Evolutionary conservation across 495 filamentous ascomycete genomes (phyloP).

Genomic region (Podospora pseudoanserina): DNA sequence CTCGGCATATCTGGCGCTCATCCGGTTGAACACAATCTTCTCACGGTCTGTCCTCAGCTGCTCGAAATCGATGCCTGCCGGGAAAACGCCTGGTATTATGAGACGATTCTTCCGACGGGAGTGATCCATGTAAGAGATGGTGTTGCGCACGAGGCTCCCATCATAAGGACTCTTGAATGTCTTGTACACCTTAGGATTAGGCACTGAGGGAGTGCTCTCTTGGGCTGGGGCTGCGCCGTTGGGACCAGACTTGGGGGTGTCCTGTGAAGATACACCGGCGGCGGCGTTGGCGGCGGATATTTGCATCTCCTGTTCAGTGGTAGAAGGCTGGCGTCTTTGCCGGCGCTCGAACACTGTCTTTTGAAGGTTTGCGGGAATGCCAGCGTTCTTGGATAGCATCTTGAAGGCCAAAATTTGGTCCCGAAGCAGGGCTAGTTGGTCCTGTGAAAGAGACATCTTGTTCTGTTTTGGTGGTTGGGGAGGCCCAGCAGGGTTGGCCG

Average conservation of each 20-base stretch:
- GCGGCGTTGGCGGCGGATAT: conserved; percentile 41
- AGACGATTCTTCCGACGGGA: conserved; percentile 63
- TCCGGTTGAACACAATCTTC: conserved; percentile 81
- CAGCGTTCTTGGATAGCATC: conserved; percentile 71
- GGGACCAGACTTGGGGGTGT: conserved; percentile 38
- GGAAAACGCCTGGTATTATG: conserved; percentile 81
- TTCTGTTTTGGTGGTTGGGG: conserved; percentile 17
- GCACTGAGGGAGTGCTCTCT: conserved; percentile 26
- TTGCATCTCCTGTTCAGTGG: conserved; percentile 48
- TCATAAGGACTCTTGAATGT: conserved; percentile 66
- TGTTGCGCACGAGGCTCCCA: conserved; percentile 45
- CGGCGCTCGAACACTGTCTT: conserved; percentile 71
- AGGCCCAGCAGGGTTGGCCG: conserved; percentile 28
- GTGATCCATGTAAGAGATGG: conserved; percentile 78
- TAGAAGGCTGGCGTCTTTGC: conserved; percentile 58
- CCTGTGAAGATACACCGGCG: conserved; percentile 52
- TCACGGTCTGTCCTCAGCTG: conserved; percentile 80
- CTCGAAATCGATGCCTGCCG: conserved; percentile 80
- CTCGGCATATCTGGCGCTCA: conserved; percentile 75
- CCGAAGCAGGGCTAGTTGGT: conserved; percentile 66
- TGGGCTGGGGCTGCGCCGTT: conserved; percentile 30
- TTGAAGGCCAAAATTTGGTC: conserved; percentile 83
- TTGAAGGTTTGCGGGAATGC: conserved; percentile 69
- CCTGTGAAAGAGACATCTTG: conserved; percentile 54
- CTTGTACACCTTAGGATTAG: conserved; percentile 44